Evolutionary conservation across 345 rosid genomes (phyloP), one percentile per base, ranked within the genome.

Genomic region (Hibiscus tridactylites): DNA sequence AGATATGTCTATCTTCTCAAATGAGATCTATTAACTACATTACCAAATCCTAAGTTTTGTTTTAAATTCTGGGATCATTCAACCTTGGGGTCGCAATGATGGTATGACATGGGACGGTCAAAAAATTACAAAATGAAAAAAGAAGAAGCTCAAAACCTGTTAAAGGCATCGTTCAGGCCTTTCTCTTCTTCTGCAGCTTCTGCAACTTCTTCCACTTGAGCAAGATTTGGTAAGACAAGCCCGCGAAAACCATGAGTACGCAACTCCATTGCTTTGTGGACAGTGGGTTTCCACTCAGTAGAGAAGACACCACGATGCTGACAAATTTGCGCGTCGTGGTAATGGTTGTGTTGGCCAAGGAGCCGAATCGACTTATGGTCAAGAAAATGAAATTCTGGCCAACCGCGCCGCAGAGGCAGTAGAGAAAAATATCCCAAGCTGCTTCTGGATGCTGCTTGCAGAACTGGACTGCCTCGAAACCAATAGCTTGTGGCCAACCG

Each of bases 351-450:
- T 90, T 91, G 28, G 98, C 89, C 4, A 90, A 88, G 11, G 97
- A 91, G 33, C 98, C 97, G 21, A 94, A 91, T 76, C 87, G 85
- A 80, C 96, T 90, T 26, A 95, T 95, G 31, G 99, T 95, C 72
- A 95, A 79, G 73, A 92, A 95, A 71, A 95, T 95, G 83, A 95
- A 95, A 79, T 92, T 95, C 81, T 95, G 96, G 49, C 97, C 99
- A 57, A 92, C 89, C 2, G 97, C 96, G 11, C 98, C 94, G 6
- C 97, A 90, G 13, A 90, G 87, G 80, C 98, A 94, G 68, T 81
- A 94, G 61, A 80, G 81, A 5, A 90, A 70, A 70, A 94, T 88
- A 86, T 88, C 97, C 91, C 87, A 88, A 12, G 92, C 91, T 0
- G 92, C 97, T 81, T 94, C 97, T 0, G 96, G 97, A 72, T 91